Conservation (phyloP, 1,284 basidiomycete species). For the Leccinum griseonigrum region DNA sequence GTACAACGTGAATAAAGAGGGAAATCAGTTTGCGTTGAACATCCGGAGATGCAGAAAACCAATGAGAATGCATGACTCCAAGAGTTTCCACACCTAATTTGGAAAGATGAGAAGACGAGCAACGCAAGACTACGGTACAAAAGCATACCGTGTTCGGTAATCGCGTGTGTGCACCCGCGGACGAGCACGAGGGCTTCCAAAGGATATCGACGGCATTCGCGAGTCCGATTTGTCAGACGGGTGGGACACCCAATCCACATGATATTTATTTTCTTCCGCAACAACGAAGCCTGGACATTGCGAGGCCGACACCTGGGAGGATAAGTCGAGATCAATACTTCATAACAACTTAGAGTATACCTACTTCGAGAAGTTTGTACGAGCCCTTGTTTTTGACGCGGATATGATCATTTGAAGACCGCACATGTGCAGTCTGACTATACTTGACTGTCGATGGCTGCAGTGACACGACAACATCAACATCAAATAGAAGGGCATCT, state of each 20-base stretch:
- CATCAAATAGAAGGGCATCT: slow-evolving; percentile 5
- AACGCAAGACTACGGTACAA: neutral
- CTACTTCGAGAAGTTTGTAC: slow-evolving; percentile 74
- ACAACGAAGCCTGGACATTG: slow-evolving; percentile 81
- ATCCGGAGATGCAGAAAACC: slow-evolving; percentile 68
- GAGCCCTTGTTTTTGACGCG: slow-evolving; percentile 66
- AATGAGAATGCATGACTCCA: slow-evolving; percentile 79
- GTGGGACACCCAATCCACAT: slow-evolving; percentile 73
- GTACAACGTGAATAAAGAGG: slow-evolving; percentile 48
- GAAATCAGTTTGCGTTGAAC: slow-evolving; percentile 68
- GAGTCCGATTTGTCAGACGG: slow-evolving; percentile 64
- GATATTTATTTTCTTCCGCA: slow-evolving; percentile 58
- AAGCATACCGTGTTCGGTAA: slow-evolving; percentile 55
- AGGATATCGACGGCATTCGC: slow-evolving; percentile 51
- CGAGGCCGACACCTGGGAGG: slow-evolving; percentile 68
- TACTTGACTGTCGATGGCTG: slow-evolving; percentile 79
- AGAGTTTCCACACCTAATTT: slow-evolving; percentile 65
- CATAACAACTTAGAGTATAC: slow-evolving; percentile 13
- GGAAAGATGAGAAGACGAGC: slow-evolving; percentile 2
- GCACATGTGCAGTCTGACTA: slow-evolving; percentile 51
- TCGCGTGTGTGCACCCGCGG: slow-evolving; percentile 60
- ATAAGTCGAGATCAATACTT: slow-evolving; percentile 5
- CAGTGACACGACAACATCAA: neutral
- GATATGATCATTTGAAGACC: slow-evolving; percentile 72
- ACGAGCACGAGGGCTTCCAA: slow-evolving; percentile 60